These are phyloP conservation scores for Phytophthora pluvialis DNA, from an alignment of 352 stramenopile species.

Conservation along the genomic window DNA sequence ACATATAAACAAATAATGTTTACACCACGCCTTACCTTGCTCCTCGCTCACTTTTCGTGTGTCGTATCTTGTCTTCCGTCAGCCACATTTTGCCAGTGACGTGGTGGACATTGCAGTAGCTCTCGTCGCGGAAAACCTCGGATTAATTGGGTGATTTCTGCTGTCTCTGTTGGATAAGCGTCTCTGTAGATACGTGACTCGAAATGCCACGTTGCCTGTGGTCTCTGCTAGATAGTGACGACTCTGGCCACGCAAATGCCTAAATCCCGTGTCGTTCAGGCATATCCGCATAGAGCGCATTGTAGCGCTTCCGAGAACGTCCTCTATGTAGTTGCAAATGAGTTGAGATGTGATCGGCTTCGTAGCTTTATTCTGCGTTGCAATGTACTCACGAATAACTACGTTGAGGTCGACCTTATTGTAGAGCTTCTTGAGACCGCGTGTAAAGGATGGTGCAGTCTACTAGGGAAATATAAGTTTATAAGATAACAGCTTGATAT, in stretches of 20 bases:
- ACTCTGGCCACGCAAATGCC: background rate
- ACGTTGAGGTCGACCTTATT: slow-evolving; percentile 1
- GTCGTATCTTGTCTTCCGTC: slow-evolving; percentile 1
- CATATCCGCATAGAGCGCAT: slow-evolving; percentile 11
- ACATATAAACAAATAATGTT: no score
- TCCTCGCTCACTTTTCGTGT: slow-evolving; percentile 6
- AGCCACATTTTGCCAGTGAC: slow-evolving; percentile 17
- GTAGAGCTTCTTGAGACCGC: slow-evolving; percentile 1
- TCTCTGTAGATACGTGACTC: slow-evolving; percentile 5
- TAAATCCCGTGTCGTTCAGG: slow-evolving; percentile 13
- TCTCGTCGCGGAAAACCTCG: slow-evolving; percentile 34
- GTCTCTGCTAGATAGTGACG: slow-evolving; percentile 15
- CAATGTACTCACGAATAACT: slow-evolving; percentile 9
- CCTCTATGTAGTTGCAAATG: slow-evolving; percentile 4
- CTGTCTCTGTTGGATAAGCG: background rate
- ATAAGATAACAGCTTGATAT: background rate
- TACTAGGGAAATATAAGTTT: slow-evolving; percentile 10
- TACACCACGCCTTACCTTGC: no score
- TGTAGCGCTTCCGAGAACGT: background rate
- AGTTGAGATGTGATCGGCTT: slow-evolving; percentile 6
- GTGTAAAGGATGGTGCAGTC: slow-evolving; percentile 4
- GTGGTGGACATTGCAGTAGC: slow-evolving; percentile 30
- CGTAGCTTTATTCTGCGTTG: slow-evolving; percentile 3
- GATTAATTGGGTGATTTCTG: background rate
- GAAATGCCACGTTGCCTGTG: slow-evolving; percentile 1